A percentile compares a stretch with the other conserved stretches of the same genome.
phyloP scores from a whole-genome alignment of 345 rosid genomes.

The Microcos paniculata region DNA sequence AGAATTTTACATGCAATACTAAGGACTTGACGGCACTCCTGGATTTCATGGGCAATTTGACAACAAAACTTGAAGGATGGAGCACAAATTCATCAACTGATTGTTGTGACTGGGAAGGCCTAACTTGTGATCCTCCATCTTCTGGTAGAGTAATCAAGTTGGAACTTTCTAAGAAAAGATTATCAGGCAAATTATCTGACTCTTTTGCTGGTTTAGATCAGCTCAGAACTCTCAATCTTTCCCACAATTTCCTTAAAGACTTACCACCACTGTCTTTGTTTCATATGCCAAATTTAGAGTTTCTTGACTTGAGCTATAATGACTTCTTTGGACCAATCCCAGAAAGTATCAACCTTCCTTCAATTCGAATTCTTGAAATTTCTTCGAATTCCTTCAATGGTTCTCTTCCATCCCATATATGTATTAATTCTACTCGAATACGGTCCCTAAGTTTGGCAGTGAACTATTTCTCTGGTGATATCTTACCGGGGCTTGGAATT shows the following conservation, averaged over 20 bases:
- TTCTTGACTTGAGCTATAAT: constrained; percentile 61
- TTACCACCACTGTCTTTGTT: constrained; percentile 56
- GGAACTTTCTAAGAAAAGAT: constrained; percentile 36
- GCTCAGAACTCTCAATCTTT: constrained; percentile 55
- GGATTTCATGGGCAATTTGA: constrained; percentile 40
- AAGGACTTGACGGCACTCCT: constrained; percentile 51
- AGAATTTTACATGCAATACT: constrained; percentile 44
- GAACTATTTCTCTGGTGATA: constrained; percentile 55
- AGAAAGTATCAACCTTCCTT: constrained; percentile 38
- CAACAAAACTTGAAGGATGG: constrained; percentile 45
- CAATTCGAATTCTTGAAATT: constrained; percentile 40
- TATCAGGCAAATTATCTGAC: constrained; percentile 48
- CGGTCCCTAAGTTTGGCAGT: constrained; percentile 35
- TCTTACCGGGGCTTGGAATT: constrained; percentile 43
- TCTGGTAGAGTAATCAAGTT: constrained; percentile 47
- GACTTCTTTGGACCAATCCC: constrained; percentile 51
- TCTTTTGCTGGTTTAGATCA: constrained; percentile 46
- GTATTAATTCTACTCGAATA: constrained; percentile 44
- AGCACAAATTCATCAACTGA: constrained; percentile 27
- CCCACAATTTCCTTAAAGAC: constrained; percentile 47
- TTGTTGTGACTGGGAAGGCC: constrained; percentile 69
- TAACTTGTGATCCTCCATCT: constrained; percentile 44
- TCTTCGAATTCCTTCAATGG: constrained; percentile 48
- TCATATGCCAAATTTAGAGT: constrained; percentile 35
- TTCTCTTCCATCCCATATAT: constrained; percentile 50